Percentiles rank a stretch among this genome's conserved stretches.
phyloP scores from a whole-genome alignment of 768 basidiomycete species.

The Hygrophorus pudorinus region DNA sequence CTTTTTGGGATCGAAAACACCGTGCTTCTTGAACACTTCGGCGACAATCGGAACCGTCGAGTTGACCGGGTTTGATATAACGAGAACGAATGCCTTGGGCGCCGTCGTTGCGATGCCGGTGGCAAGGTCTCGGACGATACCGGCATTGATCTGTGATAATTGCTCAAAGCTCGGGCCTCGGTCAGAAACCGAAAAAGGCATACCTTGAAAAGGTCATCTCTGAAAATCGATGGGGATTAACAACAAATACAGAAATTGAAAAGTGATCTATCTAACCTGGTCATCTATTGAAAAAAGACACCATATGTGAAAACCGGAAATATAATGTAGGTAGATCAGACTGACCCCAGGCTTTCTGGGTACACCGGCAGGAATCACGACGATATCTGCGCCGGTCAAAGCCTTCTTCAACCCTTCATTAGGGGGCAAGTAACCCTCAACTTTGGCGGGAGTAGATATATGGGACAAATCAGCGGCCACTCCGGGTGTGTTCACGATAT shows the following conservation, averaged over 20 bases:
- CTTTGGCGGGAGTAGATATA: constrained; percentile 82
- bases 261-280: constrained; percentile 27
- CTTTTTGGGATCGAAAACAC: constrained; percentile 89
- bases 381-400: constrained; percentile 77
- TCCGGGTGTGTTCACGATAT: constrained; percentile 97
- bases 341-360: constrained; percentile 90
- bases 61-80: constrained; percentile 99
- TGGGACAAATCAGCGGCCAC: constrained; percentile 94
- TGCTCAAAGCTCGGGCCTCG: constrained; percentile 3
- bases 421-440: constrained; percentile 69
- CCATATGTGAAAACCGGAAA: constrained; percentile 3
- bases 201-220: constrained; percentile 95
- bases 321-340: constrained; percentile 10
- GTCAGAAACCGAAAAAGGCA: constrained; percentile 8
- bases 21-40: constrained; percentile 90
- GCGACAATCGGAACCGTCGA: constrained; percentile 96
- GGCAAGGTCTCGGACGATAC: constrained; percentile 90
- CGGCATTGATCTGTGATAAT: constrained; percentile 78
- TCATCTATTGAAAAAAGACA: constrained; percentile 31
- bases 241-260: background rate
- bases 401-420: constrained; percentile 78
- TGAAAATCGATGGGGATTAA: constrained; percentile 18
- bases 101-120: constrained; percentile 73
- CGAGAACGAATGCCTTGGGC: constrained; percentile 88
- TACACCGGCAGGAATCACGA: constrained; percentile 94